phyloP scores from a whole-genome alignment of 306 rosid genomes.

The Cucurbita pepo region DNA sequence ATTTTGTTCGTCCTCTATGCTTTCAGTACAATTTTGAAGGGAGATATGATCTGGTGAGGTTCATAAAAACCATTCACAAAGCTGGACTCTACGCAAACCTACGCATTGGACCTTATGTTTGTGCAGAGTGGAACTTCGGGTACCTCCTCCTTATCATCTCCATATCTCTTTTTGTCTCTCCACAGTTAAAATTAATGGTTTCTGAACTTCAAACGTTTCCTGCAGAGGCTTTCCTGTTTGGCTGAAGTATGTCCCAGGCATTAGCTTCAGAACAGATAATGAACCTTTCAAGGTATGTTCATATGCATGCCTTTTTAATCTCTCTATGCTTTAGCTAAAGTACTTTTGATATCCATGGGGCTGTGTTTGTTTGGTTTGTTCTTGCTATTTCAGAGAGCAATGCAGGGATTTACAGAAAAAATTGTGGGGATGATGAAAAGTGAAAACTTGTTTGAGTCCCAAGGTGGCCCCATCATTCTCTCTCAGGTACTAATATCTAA shows the following conservation, averaged over 20 bases:
- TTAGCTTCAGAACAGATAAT: constrained; percentile 96
- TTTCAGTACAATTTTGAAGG: constrained; percentile 92
- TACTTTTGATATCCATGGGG: background rate
- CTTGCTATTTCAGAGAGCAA: constrained; percentile 60
- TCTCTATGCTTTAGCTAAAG: background rate
- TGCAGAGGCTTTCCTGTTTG: constrained; percentile 98
- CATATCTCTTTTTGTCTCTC: background rate
- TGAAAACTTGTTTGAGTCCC: constrained; percentile 73
- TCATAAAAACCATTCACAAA: constrained; percentile 67
- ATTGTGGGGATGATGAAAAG: constrained; percentile 94
- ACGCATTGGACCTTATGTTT: constrained; percentile 97
- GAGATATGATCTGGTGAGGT: constrained; percentile 78
- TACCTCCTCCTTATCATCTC: constrained; percentile 15
- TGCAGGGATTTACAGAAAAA: constrained; percentile 93
- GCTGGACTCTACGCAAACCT: constrained; percentile 90
- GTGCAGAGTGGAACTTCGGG: constrained; percentile 99
- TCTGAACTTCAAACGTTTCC: background rate
- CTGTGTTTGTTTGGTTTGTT: background rate
- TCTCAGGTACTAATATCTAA: constrained; percentile 52
- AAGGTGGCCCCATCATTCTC: constrained; percentile 97
- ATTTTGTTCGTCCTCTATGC: constrained; percentile 7
- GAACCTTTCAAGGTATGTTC: constrained; percentile 81
- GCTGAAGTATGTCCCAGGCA: constrained; percentile 94
- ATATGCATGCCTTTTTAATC: background rate
- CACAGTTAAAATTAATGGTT: background rate